Percentiles rank a stretch among this genome's conserved stretches.
phyloP scores from a whole-genome alignment of 495 filamentous ascomycete species.

The Neurospora sp. region DNA sequence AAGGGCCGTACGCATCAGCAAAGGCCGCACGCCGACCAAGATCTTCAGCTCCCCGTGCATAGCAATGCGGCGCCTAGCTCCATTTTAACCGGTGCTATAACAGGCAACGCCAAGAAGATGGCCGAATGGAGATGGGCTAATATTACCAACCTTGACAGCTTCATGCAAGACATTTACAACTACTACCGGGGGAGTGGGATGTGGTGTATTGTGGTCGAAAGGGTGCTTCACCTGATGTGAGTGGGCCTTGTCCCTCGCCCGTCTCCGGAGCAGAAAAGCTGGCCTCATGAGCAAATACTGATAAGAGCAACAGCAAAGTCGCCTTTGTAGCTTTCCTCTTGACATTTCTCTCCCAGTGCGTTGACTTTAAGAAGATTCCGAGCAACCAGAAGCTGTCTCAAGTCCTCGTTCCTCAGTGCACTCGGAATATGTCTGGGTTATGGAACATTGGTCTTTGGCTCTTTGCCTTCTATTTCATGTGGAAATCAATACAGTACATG shows the following conservation, averaged over 20 bases:
- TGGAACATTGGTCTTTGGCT: conserved; percentile 77
- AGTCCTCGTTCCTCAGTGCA: conserved; percentile 74
- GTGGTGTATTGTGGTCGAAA: conserved; percentile 74
- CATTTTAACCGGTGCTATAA: conserved; percentile 27
- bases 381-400: conserved; percentile 64
- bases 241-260: conserved; percentile 16
- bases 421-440: conserved; percentile 70
- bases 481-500: conserved; percentile 63
- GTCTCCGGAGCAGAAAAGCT: conserved; percentile 10
- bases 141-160: conserved; percentile 82
- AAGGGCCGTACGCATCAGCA: conserved; percentile 53
- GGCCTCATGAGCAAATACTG: conserved; percentile 28
- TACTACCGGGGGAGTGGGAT: conserved; percentile 83
- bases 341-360: conserved; percentile 78
- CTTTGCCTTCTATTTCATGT: conserved; percentile 80
- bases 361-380: conserved; percentile 71
- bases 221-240: conserved; percentile 64
- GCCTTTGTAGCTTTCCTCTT: conserved; percentile 77
- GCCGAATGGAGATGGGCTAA: conserved; percentile 97
- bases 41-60: conserved; percentile 29
- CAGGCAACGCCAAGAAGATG: conserved; percentile 61
- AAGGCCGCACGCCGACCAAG: conserved; percentile 11
- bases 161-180: conserved; percentile 80
- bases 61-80: conserved; percentile 18
- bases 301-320: conserved; percentile 32